A percentile compares a stretch with the other conserved stretches of the same genome.
These are phyloP conservation scores for Corymbia citriodora DNA, from an alignment of 441 rosid genomes.

Conservation along the genomic window DNA sequence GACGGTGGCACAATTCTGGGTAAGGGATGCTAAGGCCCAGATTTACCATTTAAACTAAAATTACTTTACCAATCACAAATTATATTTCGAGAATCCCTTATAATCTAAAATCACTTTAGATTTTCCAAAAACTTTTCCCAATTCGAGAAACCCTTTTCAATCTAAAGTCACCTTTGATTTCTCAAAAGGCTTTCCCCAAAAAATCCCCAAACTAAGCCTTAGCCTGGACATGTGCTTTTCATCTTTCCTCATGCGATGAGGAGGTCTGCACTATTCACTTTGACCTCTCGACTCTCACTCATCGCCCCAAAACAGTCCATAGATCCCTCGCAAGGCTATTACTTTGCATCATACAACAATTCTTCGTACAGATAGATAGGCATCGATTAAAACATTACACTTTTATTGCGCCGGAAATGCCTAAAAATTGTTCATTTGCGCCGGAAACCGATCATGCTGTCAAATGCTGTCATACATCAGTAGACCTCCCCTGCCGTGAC, in stretches of 20 bases:
- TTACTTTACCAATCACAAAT: not conserved
- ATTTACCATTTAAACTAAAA: not conserved
- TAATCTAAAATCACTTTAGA: not conserved
- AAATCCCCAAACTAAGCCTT: not conserved
- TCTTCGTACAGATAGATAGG: not conserved
- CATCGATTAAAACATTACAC: not conserved
- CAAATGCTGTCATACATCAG: not conserved
- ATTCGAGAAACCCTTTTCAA: no score
- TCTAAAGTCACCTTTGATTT: not conserved
- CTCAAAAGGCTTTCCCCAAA: not conserved
- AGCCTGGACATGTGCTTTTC: not conserved
- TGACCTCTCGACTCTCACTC: not conserved
- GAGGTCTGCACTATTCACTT: not conserved
- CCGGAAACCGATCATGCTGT: not conserved
- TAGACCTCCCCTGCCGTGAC: not conserved
- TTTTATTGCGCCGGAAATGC: not conserved
- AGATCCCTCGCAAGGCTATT: not conserved
- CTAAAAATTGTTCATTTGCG: not conserved
- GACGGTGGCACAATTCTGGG: fast-evolving
- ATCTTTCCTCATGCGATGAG: not conserved
- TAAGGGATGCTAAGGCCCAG: fast-evolving
- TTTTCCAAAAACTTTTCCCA: not conserved
- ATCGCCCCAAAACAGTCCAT: not conserved
- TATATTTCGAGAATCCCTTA: not conserved
- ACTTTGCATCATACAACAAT: not conserved